A percentile compares a stretch with the other conserved stretches of the same genome.
Conservation (phyloP, 345 rosid species). For the Moringa oleifera region DNA sequence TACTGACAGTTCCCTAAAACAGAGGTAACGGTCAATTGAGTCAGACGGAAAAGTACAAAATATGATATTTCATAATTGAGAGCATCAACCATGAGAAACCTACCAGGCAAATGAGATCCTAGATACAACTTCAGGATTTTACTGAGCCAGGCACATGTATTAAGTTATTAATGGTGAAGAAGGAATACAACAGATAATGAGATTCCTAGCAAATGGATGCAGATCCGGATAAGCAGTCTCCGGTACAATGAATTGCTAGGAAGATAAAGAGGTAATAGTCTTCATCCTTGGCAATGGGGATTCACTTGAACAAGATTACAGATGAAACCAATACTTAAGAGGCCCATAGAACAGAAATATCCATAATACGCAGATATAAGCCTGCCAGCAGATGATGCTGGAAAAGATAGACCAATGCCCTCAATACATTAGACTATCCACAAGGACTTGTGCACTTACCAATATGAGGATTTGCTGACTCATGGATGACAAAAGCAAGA, state of each 20-base stretch:
- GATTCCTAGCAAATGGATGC: not conserved
- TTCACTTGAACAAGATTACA: too few relatives aligned
- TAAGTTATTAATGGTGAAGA: not conserved
- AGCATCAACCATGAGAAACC: not conserved
- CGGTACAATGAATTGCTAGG: too few relatives aligned
- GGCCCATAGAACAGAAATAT: too few relatives aligned
- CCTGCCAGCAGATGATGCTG: not conserved
- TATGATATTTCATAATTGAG: too few relatives aligned
- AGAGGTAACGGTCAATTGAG: not conserved
- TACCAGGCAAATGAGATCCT: not conserved
- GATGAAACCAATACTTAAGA: not conserved
- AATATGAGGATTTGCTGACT: conserved; percentile 98
- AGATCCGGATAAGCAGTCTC: not conserved
- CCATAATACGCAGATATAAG: too few relatives aligned
- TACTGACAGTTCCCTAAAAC: not conserved
- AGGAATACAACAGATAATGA: not conserved
- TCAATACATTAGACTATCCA: not conserved
- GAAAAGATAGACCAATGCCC: not conserved
- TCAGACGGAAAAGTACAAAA: not conserved
- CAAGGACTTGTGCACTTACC: conserved; percentile 40
- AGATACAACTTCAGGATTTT: not conserved
- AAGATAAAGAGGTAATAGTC: too few relatives aligned
- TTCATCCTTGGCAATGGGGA: not conserved
- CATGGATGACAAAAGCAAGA: conserved; percentile 95
- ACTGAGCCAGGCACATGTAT: not conserved